Conservation (phyloP, 805 yeast species). For the Candida schatavii region DNA sequence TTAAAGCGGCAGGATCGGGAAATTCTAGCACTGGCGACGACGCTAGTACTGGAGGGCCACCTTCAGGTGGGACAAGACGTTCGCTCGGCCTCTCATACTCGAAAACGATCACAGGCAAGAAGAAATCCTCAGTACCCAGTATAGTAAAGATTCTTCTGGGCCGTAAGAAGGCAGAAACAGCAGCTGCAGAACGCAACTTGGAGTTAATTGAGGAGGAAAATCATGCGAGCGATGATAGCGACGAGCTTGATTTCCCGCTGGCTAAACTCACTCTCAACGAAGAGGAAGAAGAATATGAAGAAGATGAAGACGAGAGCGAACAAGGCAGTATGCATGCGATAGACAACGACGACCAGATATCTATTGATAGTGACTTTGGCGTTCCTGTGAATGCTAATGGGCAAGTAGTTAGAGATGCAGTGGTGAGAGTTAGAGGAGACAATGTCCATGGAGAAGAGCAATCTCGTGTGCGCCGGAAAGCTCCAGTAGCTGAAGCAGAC, state of each 20-base stretch:
- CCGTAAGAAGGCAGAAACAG: not conserved
- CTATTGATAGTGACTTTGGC: conserved; percentile 31
- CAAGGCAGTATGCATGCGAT: not conserved
- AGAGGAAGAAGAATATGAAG: not conserved
- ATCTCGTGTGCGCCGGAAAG: conserved; percentile 9
- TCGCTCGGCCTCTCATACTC: conserved; percentile 8
- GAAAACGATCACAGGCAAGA: conserved; percentile 11
- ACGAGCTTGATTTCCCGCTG: conserved; percentile 6
- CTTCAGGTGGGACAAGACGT: not conserved
- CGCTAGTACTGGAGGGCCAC: no score
- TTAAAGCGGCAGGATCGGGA: no score
- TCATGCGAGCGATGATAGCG: conserved; percentile 9
- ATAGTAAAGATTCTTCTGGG: not conserved
- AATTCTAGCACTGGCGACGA: no score
- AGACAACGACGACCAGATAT: conserved; percentile 18
- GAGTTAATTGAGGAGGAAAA: conserved; percentile 19
- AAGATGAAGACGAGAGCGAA: conserved; percentile 2
- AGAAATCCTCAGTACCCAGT: conserved; percentile 1
- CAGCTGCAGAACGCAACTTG: conserved; percentile 9
- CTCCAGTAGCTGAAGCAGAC: not conserved
- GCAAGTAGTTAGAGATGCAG: conserved; percentile 17
- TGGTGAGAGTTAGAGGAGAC: conserved; percentile 22
- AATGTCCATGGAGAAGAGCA: conserved; percentile 18
- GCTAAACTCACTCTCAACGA: not conserved
- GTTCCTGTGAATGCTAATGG: conserved; percentile 24